Evolutionary conservation across 2,329 filamentous ascomycete genomes (phyloP).

Genomic region (Teratosphaeria destructans): DNA sequence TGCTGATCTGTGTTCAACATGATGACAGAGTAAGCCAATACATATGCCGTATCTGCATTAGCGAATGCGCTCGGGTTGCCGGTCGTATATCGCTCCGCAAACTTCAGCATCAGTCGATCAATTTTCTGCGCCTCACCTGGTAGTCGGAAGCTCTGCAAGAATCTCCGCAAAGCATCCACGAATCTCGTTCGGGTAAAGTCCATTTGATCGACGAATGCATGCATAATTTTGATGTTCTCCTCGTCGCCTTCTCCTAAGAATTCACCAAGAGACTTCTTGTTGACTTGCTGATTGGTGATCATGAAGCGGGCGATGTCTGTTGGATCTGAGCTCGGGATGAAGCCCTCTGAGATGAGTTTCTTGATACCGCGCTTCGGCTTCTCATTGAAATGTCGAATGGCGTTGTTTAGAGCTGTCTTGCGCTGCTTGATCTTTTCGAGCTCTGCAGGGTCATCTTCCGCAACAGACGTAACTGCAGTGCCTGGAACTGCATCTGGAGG

Average conservation of each 20-base stretch:
- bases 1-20: conserved; percentile 94
- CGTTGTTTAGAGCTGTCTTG: conserved; percentile 85
- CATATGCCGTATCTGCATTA: conserved; percentile 95
- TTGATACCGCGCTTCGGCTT: conserved; percentile 94
- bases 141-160: conserved; percentile 86
- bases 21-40: conserved; percentile 92
- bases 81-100: conserved; percentile 87
- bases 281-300: conserved; percentile 67
- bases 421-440: conserved; percentile 90
- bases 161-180: conserved; percentile 81
- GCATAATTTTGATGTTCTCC: conserved; percentile 94
- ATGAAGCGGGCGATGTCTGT: conserved; percentile 79
- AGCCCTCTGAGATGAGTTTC: conserved; percentile 68
- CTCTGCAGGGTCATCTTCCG: conserved; percentile 83
- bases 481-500: neutral
- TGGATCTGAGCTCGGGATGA: conserved; percentile 70
- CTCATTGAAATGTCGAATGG: conserved; percentile 88
- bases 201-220: conserved; percentile 93
- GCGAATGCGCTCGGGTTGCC: conserved; percentile 96
- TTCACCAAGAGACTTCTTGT: conserved; percentile 88
- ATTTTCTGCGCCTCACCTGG: conserved; percentile 98
- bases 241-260: conserved; percentile 89
- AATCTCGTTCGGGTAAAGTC: conserved; percentile 87
- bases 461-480: conserved; percentile 22
- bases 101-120: conserved; percentile 98